A percentile compares a stretch with the other conserved stretches of the same genome.
phyloP scores from a whole-genome alignment of 352 stramenopile genomes.

The Globisporangium heterothallicum region DNA sequence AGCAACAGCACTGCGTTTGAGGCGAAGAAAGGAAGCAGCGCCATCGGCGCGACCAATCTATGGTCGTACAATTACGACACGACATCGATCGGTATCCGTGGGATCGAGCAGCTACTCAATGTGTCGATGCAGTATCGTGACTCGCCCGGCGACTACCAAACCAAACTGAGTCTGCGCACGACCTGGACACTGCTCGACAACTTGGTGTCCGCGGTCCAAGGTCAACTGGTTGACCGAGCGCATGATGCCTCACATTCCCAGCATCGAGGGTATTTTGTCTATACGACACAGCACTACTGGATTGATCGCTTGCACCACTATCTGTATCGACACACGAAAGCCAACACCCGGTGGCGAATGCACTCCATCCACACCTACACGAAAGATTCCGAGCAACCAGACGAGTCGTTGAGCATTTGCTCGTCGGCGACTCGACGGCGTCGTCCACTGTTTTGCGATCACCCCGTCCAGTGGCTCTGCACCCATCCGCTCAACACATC shows the following conservation, averaged over 20 bases:
- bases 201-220: constrained; percentile 15
- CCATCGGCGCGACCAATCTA: constrained; percentile 9
- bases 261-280: constrained; percentile 8
- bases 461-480: constrained; percentile 10
- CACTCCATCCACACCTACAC: constrained; percentile 11
- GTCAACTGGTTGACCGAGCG: not conserved
- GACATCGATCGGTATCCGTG: constrained; percentile 23
- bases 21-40: constrained; percentile 12
- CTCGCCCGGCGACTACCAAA: constrained; percentile 8
- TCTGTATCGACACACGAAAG: constrained; percentile 4
- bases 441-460: constrained; percentile 13
- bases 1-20: constrained; percentile 9
- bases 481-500: constrained; percentile 3
- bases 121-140: constrained; percentile 7
- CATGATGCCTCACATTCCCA: not conserved
- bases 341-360: constrained; percentile 19
- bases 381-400: constrained; percentile 1
- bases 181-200: constrained; percentile 35
- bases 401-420: constrained; percentile 17
- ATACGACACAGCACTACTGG: constrained; percentile 21
- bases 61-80: constrained; percentile 41
- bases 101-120: constrained; percentile 20
- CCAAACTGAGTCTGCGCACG: constrained; percentile 15
- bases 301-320: constrained; percentile 31
- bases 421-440: not conserved